Conservation (phyloP, 2,329 filamentous ascomycete species). For the Clonostachys rhizophaga region DNA sequence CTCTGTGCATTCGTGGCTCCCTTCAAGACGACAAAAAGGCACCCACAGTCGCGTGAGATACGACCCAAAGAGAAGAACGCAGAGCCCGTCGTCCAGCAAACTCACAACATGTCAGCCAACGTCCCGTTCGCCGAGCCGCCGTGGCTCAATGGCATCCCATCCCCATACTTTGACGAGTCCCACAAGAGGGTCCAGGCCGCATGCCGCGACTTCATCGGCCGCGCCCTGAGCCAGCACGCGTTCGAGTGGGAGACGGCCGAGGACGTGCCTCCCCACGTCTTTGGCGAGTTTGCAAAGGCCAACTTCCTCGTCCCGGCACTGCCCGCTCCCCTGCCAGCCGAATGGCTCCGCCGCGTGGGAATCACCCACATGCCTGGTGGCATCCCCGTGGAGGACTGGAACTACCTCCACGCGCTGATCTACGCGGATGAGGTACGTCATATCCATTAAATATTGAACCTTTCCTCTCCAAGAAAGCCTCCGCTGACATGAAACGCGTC, state of each 20-base stretch:
- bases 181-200: conserved; percentile 64
- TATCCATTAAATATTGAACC: no score
- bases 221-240: conserved; percentile 57
- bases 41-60: no score
- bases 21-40: no score
- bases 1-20: no score
- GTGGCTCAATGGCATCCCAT: conserved; percentile 65
- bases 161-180: conserved; percentile 64
- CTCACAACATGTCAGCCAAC: background rate
- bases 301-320: conserved; percentile 70
- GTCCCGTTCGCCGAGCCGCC: conserved; percentile 68
- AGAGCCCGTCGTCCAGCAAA: no score
- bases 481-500: background rate
- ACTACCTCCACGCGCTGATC: conserved; percentile 66
- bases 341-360: conserved; percentile 61
- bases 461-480: no score
- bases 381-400: conserved; percentile 68
- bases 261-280: conserved; percentile 59
- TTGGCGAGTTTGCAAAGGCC: conserved; percentile 55
- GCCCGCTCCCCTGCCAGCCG: conserved; percentile 63
- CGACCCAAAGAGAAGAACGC: no score
- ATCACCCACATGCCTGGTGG: conserved; percentile 63
- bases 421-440: conserved; percentile 50
- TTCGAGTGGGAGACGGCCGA: conserved; percentile 67
- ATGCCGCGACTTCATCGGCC: conserved; percentile 60